Percentiles rank a stretch among this genome's conserved stretches.
phyloP scores from a whole-genome alignment of 106 monocot genomes.

The Posidonia australis region DNA sequence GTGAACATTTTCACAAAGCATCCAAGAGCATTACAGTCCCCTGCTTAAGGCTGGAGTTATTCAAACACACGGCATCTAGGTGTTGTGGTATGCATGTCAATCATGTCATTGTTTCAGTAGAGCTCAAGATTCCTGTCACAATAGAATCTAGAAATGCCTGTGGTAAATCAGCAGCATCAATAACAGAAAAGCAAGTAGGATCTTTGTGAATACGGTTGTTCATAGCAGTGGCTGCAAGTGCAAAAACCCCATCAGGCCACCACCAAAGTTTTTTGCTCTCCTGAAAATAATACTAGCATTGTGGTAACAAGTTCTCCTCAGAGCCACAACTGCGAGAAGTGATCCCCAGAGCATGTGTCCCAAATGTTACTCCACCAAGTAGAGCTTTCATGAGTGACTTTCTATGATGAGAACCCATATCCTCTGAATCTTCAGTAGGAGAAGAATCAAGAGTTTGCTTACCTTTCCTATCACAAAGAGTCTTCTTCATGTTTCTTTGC shows the following conservation, averaged over 20 bases:
- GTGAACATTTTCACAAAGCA: slow-evolving; percentile 78
- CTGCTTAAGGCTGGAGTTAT: slow-evolving; percentile 49
- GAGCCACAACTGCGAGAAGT: slow-evolving; percentile 43
- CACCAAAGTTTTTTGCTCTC: slow-evolving; percentile 69
- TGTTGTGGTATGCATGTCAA: slow-evolving; percentile 60
- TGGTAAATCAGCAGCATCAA: slow-evolving; percentile 60
- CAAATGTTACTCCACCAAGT: slow-evolving; percentile 60
- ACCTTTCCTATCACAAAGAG: slow-evolving; percentile 23
- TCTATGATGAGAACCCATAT: slow-evolving; percentile 37
- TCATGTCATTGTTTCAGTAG: slow-evolving; percentile 51
- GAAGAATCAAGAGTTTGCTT: slow-evolving; percentile 31
- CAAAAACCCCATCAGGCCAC: slow-evolving; percentile 71
- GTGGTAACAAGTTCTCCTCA: slow-evolving; percentile 51
- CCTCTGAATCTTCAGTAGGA: slow-evolving; percentile 27
- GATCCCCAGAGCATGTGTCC: slow-evolving; percentile 57
- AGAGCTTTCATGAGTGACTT: slow-evolving; percentile 53
- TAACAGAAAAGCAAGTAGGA: slow-evolving; percentile 62
- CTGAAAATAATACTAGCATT: slow-evolving; percentile 49
- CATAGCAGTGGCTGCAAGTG: slow-evolving; percentile 68
- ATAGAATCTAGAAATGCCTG: slow-evolving; percentile 58
- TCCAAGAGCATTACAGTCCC: slow-evolving; percentile 45
- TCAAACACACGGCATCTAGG: slow-evolving; percentile 67
- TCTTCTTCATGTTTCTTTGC: slow-evolving; percentile 29
- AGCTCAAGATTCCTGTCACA: slow-evolving; percentile 35
- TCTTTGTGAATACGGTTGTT: slow-evolving; percentile 81